These are phyloP conservation scores for Salvia splendens DNA, from an alignment of 257 asterid species.

Conservation along the genomic window DNA sequence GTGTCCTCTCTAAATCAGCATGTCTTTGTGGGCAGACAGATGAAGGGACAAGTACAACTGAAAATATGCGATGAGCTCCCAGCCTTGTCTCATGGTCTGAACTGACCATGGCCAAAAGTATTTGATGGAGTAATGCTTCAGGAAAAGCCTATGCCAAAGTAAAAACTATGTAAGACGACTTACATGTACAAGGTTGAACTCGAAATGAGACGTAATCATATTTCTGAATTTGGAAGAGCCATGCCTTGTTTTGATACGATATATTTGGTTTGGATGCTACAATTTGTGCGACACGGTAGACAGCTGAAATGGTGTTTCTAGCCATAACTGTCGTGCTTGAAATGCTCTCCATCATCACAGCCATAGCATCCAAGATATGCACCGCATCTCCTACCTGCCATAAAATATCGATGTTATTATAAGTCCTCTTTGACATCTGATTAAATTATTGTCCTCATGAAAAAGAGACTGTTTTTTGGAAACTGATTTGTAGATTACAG, in stretches of 20 bases:
- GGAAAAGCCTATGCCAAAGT: slow-evolving; percentile 60
- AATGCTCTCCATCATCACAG: slow-evolving; percentile 77
- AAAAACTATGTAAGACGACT: slow-evolving; percentile 22
- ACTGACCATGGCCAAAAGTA: slow-evolving; percentile 67
- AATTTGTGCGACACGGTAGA: slow-evolving; percentile 65
- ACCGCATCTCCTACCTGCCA: slow-evolving; percentile 76
- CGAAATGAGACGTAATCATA: slow-evolving; percentile 25
- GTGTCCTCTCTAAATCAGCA: slow-evolving; percentile 57
- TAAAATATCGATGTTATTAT: slow-evolving; percentile 32
- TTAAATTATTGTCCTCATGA: slow-evolving; percentile 6
- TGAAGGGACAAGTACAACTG: slow-evolving; percentile 77
- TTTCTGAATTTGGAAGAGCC: slow-evolving; percentile 29
- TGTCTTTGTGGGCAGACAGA: slow-evolving; percentile 59
- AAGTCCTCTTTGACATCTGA: slow-evolving; percentile 29
- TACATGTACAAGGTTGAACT: slow-evolving; percentile 18
- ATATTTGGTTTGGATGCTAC: slow-evolving; percentile 64
- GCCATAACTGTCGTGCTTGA: slow-evolving; percentile 68
- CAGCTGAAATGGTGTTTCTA: slow-evolving; percentile 65
- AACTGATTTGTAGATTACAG: slow-evolving; percentile 16
- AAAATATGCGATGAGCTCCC: slow-evolving; percentile 73
- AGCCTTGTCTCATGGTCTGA: slow-evolving; percentile 74
- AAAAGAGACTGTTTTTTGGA: slow-evolving; percentile 1
- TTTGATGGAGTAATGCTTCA: slow-evolving; percentile 74
- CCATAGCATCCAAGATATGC: slow-evolving; percentile 78
- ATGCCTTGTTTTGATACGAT: slow-evolving; percentile 61